Evolutionary conservation across 2,329 filamentous ascomycete species (phyloP).

Genomic region (Pseudopyrenochaeta lycopersici): DNA sequence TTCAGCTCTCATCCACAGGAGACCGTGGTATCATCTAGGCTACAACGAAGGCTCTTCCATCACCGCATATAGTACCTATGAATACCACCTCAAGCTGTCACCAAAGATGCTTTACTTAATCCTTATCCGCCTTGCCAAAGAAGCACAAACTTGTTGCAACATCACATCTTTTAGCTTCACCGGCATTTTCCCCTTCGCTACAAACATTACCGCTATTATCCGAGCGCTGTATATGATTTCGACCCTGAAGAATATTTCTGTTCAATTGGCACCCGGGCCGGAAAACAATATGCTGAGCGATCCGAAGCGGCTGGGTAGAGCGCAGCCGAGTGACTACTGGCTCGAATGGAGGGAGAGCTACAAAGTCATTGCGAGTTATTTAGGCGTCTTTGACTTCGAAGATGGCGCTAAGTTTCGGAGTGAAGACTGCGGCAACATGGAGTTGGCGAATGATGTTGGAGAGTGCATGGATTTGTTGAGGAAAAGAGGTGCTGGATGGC

Average conservation of each 20-base stretch:
- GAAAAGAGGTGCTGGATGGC: slow-evolving; percentile 35
- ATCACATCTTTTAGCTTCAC: slow-evolving; percentile 66
- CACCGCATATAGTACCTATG: slow-evolving; percentile 74
- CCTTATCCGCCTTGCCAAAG: slow-evolving; percentile 37
- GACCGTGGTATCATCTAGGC: slow-evolving; percentile 70
- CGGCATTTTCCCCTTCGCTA: slow-evolving; percentile 72
- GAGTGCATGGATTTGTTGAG: slow-evolving; percentile 32
- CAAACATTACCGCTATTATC: slow-evolving; percentile 60
- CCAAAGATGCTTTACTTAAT: slow-evolving; percentile 68
- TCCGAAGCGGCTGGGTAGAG: slow-evolving; percentile 50
- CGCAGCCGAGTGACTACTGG: slow-evolving; percentile 54
- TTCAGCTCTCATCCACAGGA: slow-evolving; percentile 62
- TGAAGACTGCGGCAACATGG: slow-evolving; percentile 29
- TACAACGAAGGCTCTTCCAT: slow-evolving; percentile 81
- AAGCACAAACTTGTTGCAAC: slow-evolving; percentile 36
- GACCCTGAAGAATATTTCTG: slow-evolving; percentile 44
- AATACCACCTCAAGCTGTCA: slow-evolving; percentile 72
- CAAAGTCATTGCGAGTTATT: slow-evolving; percentile 31
- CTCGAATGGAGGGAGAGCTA: slow-evolving; percentile 47
- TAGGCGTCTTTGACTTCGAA: slow-evolving; percentile 30
- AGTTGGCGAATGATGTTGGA: slow-evolving; percentile 30
- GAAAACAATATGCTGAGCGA: slow-evolving; percentile 51
- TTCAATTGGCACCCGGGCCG: slow-evolving; percentile 54
- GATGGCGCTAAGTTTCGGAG: slow-evolving; percentile 34
- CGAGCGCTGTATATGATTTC: slow-evolving; percentile 35